Percentiles rank a stretch among this genome's conserved stretches.
phyloP scores from a whole-genome alignment of 768 basidiomycete genomes.

The Sarcomyxa edulis region DNA sequence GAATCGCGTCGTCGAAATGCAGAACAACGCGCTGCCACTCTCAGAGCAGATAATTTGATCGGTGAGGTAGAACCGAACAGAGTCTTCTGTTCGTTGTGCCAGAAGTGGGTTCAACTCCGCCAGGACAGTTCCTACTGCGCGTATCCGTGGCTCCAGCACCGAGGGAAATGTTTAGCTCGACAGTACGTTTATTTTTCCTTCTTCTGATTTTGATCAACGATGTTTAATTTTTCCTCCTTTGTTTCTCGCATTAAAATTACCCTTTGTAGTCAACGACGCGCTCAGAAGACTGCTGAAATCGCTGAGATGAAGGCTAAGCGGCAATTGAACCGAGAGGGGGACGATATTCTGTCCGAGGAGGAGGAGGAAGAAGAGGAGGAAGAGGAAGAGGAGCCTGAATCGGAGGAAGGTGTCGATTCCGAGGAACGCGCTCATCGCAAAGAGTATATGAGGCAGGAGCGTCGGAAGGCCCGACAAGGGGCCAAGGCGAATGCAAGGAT shows the following conservation, averaged over 20 bases:
- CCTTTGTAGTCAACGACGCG: conserved; percentile 48
- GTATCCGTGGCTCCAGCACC: conserved; percentile 79
- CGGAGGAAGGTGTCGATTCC: conserved; percentile 23
- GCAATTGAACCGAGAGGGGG: conserved; percentile 17
- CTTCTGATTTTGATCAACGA: neutral
- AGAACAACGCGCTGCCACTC: conserved; percentile 70
- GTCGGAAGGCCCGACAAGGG: neutral
- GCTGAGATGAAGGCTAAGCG: conserved; percentile 36
- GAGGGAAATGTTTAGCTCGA: conserved; percentile 68
- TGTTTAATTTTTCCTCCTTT: conserved; percentile 3
- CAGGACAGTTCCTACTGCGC: conserved; percentile 78
- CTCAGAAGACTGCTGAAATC: conserved; percentile 50
- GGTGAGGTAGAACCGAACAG: conserved; percentile 68
- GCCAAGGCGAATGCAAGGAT: too few species aligned
- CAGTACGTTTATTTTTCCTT: conserved; percentile 40
- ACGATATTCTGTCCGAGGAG: conserved; percentile 2
- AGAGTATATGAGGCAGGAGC: neutral
- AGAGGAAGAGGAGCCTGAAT: conserved; percentile 23
- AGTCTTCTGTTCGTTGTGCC: conserved; percentile 70
- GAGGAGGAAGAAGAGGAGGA: conserved; percentile 2
- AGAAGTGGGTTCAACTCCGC: conserved; percentile 79
- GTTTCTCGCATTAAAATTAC: conserved; percentile 7
- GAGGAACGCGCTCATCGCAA: conserved; percentile 8
- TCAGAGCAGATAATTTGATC: conserved; percentile 61
- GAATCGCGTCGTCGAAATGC: conserved; percentile 73